Base-by-base conservation (phyloP, 768 basidiomycete species). In the Mycena crocata region DNA sequence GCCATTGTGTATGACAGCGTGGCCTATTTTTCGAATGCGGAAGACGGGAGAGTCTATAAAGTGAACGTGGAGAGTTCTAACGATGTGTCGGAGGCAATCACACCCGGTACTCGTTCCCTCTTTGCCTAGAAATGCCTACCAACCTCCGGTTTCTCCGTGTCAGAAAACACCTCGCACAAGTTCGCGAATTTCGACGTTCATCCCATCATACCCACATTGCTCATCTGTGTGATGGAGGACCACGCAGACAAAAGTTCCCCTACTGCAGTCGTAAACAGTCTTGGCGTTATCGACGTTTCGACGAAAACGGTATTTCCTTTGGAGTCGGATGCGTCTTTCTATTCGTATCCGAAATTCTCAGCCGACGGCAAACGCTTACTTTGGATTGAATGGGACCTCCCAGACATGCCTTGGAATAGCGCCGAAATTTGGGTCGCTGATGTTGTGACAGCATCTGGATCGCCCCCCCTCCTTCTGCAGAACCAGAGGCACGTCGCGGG, bases 151-250 rank as follows among this genome's bases (percentile, higher is more conserved):
- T 37, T 15, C 34, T 37, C 35, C 21, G 52, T 28, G 21, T n/a
- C 60, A 80, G 89, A 83, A 58, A 86, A 84, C 71, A 74, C 79
- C 15, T 82, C 83, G 0, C 80, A 85, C 72, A 87, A 92, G 42
- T 93, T 86, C 71, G 91, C 90, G 26, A 83, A 89, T 70, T 86
- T 93, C 66, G 79, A 83, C 10, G 80, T 88, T 1, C 87, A 90
- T 64, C 91, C 91, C 0, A 70, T 72, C 1, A 78, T 85, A 8
- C 76, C 83, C 3, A 79, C 87, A 64, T 77, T 93, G 23, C 72
- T 93, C 7, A 84, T 90, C 1, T 83, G 89, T 2, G 76, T 93
- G 45, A 79, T 89, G 28, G 93, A 95, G 72, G 92, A 94, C 69
- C 92, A 93, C 76, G 92, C 89, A 0, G 72, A 77, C 45, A 84